Percentiles rank a stretch among this genome's conserved stretches.
phyloP scores from a whole-genome alignment of 345 rosid species.

The Eucalyptus erythrocorys region DNA sequence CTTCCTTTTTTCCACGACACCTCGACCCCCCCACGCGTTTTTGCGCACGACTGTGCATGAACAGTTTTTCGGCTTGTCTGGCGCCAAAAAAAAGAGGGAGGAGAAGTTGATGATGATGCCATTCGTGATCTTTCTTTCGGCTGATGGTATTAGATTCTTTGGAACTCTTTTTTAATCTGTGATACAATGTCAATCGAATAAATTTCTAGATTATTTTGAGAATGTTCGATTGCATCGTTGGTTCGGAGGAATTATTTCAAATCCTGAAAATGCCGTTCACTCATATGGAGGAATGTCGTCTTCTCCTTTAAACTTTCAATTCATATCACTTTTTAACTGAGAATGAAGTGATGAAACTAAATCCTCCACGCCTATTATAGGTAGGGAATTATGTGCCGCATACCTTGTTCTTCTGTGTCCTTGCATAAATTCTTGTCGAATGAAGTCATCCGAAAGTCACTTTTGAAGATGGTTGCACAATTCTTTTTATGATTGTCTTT shows the following conservation, averaged over 20 bases:
- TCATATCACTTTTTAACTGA: neutral
- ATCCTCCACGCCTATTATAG: neutral
- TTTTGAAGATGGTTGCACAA: neutral
- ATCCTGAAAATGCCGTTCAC: neutral
- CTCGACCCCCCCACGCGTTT: neutral
- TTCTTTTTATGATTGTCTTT: neutral
- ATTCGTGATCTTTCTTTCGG: neutral
- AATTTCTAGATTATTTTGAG: neutral
- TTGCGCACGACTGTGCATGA: neutral
- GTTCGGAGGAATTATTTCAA: neutral
- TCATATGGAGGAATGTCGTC: neutral
- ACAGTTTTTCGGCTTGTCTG: neutral
- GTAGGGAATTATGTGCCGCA: neutral
- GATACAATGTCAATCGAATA: fast-evolving
- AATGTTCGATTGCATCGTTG: neutral
- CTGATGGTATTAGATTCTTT: neutral
- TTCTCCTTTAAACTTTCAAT: neutral
- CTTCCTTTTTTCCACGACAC: neutral
- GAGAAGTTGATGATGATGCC: neutral
- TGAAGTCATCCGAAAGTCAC: neutral
- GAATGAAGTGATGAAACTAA: neutral
- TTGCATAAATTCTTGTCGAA: neutral
- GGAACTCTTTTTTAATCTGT: fast-evolving
- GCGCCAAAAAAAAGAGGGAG: neutral
- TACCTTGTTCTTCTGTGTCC: neutral